Conservation (phyloP, 1,139 yeast species). For the Yamadazyma siamensis region DNA sequence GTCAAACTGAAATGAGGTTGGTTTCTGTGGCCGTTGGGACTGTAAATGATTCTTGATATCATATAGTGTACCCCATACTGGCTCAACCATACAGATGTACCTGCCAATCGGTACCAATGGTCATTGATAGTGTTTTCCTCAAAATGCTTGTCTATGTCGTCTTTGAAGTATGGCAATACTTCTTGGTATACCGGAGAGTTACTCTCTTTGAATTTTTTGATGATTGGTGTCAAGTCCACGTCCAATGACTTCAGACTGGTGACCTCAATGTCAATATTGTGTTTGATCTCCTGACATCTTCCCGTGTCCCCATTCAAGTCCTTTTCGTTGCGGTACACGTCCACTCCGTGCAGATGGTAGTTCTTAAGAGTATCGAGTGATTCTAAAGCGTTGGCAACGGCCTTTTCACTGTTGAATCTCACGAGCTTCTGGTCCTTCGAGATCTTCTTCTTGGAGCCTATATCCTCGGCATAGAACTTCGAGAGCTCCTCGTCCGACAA, state of each 20-base stretch:
- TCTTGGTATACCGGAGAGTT: conserved; percentile 15
- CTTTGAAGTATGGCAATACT: conserved; percentile 16
- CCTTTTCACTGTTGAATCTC: conserved; percentile 8
- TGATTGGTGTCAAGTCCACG: conserved; percentile 12
- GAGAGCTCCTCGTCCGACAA: conserved; percentile 4
- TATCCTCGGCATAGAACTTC: conserved; percentile 7
- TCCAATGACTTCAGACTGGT: conserved; percentile 9
- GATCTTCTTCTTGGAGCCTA: conserved; percentile 3
- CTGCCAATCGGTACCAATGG: conserved; percentile 32
- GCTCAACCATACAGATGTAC: conserved; percentile 31
- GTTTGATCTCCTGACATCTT: conserved; percentile 7
- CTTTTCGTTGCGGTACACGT: conserved; percentile 8
- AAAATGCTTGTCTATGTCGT: conserved; percentile 17
- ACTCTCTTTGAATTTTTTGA: conserved; percentile 9
- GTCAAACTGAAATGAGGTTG: conserved; percentile 24
- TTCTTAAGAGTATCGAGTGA: conserved; percentile 3
- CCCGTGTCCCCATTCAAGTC: conserved; percentile 8
- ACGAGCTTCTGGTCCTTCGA: conserved; percentile 4
- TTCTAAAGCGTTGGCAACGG: conserved; percentile 9
- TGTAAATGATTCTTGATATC: conserved; percentile 28
- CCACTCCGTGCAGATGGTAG: conserved; percentile 10
- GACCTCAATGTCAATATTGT: conserved; percentile 10
- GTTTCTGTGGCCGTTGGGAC: conserved; percentile 18
- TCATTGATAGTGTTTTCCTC: conserved; percentile 14
- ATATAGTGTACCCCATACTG: conserved; percentile 31